Evolutionary conservation across 2,329 filamentous ascomycete species (phyloP), one percentile per base, ranked within the genome.

Genomic region (Dactylellina parvicollis): DNA sequence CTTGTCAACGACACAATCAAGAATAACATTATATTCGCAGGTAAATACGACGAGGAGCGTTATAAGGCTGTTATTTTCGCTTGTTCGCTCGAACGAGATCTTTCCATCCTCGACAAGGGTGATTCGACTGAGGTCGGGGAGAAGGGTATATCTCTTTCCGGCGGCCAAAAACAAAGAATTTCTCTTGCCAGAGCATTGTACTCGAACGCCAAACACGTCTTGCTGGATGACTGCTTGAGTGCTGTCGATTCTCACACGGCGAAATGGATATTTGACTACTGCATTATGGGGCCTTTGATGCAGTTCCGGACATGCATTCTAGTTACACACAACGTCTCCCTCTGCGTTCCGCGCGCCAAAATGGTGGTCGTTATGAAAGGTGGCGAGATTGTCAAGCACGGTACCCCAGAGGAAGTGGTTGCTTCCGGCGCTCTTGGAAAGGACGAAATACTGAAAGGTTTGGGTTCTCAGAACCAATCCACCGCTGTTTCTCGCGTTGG

Each of bases 141-240:
- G 80, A 99, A 98, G 82, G 95, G 95, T 32, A 96, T 99, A 75
- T 94, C 94, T 14, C 86, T 99, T 12, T 99, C 95, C 4, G 95
- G 95, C 75, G 95, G 95, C 4, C 95, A 99, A 82, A 98, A 98
- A 82, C 95, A 99, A 81, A 89, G 95, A 69, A 98, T 99, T 56
- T 97, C 94, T 12, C 86, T 99, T 46, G 95, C 95, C n/a, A 89
- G 95, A 76, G 95, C 95, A 0, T 85, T 99, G n/a, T 99, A 99
- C 82, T 96, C 92, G 76, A 94, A 92, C 81, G 96, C 93, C 4
- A 90, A 89, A 59, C 94, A 98, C 80, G 83, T 99, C 14, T 86
- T 99, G 9, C 85, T 99, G 54, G 95, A 99, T 79, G 95, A 99
- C 80, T 96, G 96, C 75, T 85, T 99, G 44, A 97, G 93, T 79